A percentile compares a stretch with the other conserved stretches of the same genome.
These are phyloP conservation scores for Tuctoria greenei DNA, from an alignment of 176 grass and related monocot species.

Conservation along the genomic window DNA sequence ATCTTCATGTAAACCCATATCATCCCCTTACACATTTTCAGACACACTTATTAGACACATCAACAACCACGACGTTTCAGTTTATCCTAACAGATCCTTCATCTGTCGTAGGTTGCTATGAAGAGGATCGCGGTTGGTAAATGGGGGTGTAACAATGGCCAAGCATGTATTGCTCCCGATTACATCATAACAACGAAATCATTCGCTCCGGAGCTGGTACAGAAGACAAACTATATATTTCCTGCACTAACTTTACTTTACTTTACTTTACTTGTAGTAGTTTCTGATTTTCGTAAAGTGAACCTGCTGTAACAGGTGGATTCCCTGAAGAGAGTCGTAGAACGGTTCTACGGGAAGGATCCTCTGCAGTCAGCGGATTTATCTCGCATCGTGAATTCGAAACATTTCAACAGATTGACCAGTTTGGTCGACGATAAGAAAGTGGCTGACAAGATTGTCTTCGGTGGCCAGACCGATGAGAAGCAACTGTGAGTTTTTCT, in stretches of 20 bases:
- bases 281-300: constrained; percentile 6
- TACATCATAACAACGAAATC: constrained; percentile 91
- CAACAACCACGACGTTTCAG: background rate
- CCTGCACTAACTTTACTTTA: background rate
- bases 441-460: constrained; percentile 67
- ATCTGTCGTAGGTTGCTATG: constrained; percentile 51
- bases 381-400: constrained; percentile 78
- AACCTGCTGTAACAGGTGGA: constrained; percentile 56
- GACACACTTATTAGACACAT: background rate
- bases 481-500: constrained; percentile 61
- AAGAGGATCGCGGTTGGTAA: constrained; percentile 90
- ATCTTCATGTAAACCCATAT: constrained; percentile 73
- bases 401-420: constrained; percentile 59
- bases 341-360: constrained; percentile 81
- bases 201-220: constrained; percentile 83
- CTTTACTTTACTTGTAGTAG: background rate
- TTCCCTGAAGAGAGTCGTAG: constrained; percentile 62
- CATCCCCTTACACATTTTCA: background rate
- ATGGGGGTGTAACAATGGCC: constrained; percentile 93
- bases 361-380: constrained; percentile 67
- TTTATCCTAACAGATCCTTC: constrained; percentile 16
- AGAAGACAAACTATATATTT: background rate
- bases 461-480: constrained; percentile 62
- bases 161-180: constrained; percentile 95
- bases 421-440: constrained; percentile 65